A percentile compares a stretch with the other conserved stretches of the same genome.
Conservation (phyloP, 2,329 filamentous ascomycete species). For the Fusarium brevicatenulatum region DNA sequence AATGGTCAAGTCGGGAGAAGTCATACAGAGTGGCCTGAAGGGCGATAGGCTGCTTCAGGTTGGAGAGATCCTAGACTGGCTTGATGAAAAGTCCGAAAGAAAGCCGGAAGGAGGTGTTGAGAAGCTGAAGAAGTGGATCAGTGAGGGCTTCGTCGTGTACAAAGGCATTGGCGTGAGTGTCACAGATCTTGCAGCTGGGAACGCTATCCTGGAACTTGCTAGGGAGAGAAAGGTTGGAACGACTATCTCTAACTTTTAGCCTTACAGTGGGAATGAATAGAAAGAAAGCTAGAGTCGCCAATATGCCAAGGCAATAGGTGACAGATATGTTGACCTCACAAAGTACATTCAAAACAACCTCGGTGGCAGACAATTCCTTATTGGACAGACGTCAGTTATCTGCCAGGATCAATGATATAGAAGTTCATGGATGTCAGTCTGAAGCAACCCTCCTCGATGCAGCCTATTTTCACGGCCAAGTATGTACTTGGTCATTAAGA, state of each 20-base stretch:
- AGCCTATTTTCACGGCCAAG: not conserved
- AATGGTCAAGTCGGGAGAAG: constrained; percentile 72
- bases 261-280: accelerated
- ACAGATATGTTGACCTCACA: accelerated
- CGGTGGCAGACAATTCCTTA: accelerated
- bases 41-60: constrained; percentile 70
- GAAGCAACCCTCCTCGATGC: not conserved
- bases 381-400: not conserved
- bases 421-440: not conserved
- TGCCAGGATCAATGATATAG: not conserved
- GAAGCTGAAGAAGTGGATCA: constrained; percentile 12
- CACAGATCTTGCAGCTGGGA: constrained; percentile 49
- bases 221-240: constrained; percentile 18
- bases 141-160: constrained; percentile 44
- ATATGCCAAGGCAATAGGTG: too few relatives aligned
- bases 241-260: constrained; percentile 20
- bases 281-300: not conserved
- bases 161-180: constrained; percentile 44
- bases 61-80: constrained; percentile 52
- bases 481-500: not conserved
- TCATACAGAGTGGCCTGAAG: constrained; percentile 69
- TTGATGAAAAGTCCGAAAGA: not conserved
- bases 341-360: not conserved
- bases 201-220: constrained; percentile 45
- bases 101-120: not conserved